Evolutionary conservation across 768 basidiomycete species (phyloP).

Genomic region (Agaricus subrufescens): DNA sequence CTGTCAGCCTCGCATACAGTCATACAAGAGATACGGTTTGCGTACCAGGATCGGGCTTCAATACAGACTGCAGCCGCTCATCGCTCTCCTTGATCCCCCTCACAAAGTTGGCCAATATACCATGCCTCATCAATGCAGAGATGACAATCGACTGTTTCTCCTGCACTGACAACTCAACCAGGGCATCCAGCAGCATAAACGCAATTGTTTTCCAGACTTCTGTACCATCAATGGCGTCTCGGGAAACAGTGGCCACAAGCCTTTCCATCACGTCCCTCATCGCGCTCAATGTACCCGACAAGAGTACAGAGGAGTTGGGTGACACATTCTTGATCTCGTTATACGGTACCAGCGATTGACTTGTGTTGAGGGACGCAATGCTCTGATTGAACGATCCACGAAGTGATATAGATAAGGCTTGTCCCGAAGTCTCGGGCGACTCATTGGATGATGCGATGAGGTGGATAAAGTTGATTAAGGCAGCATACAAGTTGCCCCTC

Average conservation of each 20-base stretch:
- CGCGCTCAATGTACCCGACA: constrained; percentile 57
- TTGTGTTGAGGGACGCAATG: constrained; percentile 24
- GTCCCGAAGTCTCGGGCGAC: constrained; percentile 14
- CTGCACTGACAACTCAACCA: constrained; percentile 64
- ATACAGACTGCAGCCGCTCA: constrained; percentile 60
- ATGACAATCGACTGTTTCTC: constrained; percentile 68
- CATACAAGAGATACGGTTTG: neutral
- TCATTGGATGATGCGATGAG: constrained; percentile 43
- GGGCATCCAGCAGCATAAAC: constrained; percentile 83
- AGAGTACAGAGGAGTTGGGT: constrained; percentile 36
- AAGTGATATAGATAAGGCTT: constrained; percentile 25
- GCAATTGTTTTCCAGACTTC: constrained; percentile 98
- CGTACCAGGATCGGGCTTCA: constrained; percentile 89
- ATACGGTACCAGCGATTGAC: constrained; percentile 28
- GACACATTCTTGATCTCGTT: constrained; percentile 17
- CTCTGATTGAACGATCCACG: constrained; percentile 25
- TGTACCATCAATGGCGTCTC: constrained; percentile 93
- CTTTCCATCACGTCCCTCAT: constrained; percentile 70
- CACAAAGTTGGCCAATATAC: constrained; percentile 79
- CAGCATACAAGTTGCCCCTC: constrained; percentile 92
- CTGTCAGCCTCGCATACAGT: neutral
- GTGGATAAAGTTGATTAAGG: constrained; percentile 86
- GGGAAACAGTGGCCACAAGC: constrained; percentile 64
- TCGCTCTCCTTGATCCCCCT: constrained; percentile 83
- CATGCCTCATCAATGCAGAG: constrained; percentile 58